A percentile compares a stretch with the other conserved stretches of the same genome.
Conservation (phyloP, 1,139 yeast species). For the Taiozyma onychis region DNA sequence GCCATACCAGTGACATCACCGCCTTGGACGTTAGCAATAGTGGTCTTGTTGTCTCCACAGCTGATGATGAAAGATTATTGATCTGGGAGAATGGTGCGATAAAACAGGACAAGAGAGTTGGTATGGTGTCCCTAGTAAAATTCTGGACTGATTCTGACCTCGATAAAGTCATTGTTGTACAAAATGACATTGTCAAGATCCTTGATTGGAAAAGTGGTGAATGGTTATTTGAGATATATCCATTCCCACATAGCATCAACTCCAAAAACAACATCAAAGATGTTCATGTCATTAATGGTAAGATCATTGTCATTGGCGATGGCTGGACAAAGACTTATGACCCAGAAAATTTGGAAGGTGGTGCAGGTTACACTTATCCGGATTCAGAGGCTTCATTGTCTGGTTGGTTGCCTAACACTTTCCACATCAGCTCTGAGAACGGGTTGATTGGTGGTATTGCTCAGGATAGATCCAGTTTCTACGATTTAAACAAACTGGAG, state of each 20-base stretch:
- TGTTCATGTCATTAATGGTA: constrained; percentile 22
- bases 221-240: constrained; percentile 29
- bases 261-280: constrained; percentile 21
- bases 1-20: constrained; percentile 26
- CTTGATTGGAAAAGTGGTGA: constrained; percentile 29
- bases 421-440: constrained; percentile 13
- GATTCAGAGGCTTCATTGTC: constrained; percentile 10
- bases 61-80: constrained; percentile 27
- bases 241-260: constrained; percentile 17
- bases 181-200: constrained; percentile 26
- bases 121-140: constrained; percentile 26
- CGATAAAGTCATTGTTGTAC: constrained; percentile 30
- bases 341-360: constrained; percentile 13
- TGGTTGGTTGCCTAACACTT: constrained; percentile 18
- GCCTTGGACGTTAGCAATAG: constrained; percentile 27
- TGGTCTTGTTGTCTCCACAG: constrained; percentile 28
- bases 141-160: constrained; percentile 29
- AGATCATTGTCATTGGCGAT: constrained; percentile 27
- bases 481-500: constrained; percentile 14
- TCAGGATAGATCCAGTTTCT: constrained; percentile 18
- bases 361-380: constrained; percentile 21
- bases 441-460: constrained; percentile 18
- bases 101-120: constrained; percentile 12
- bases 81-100: constrained; percentile 26
- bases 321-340: constrained; percentile 32